Conservation (phyloP, 805 yeast genomes). For the Ogataea saltuana region DNA sequence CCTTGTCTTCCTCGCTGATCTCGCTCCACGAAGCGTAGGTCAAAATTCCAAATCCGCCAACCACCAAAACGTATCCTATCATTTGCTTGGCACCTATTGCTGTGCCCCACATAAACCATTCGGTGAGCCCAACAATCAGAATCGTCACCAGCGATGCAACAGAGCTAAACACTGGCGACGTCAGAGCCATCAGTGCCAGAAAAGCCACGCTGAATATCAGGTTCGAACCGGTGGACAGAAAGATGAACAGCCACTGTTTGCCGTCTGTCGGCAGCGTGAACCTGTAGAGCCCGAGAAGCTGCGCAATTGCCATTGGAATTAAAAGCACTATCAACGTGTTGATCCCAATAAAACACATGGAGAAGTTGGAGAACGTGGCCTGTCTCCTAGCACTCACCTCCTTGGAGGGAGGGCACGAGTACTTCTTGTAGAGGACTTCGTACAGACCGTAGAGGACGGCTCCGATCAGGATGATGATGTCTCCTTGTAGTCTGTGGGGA, state of each 20-base stretch:
- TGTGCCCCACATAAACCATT: conserved; percentile 66
- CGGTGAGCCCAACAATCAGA: conserved; percentile 74
- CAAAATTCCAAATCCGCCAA: conserved; percentile 67
- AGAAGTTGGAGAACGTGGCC: conserved; percentile 76
- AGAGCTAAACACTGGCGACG: conserved; percentile 80
- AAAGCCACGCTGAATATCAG: conserved; percentile 70
- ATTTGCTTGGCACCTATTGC: conserved; percentile 56
- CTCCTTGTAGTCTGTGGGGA: conserved; percentile 68
- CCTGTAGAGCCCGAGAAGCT: conserved; percentile 55
- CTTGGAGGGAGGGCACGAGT: conserved; percentile 70
- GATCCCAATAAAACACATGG: conserved; percentile 67
- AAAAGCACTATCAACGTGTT: conserved; percentile 54
- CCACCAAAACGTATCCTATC: conserved; percentile 67
- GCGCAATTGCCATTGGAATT: conserved; percentile 47
- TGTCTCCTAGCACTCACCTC: conserved; percentile 64
- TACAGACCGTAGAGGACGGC: conserved; percentile 79
- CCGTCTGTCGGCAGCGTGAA: conserved; percentile 53
- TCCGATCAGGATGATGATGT: conserved; percentile 67
- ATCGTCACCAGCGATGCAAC: conserved; percentile 66
- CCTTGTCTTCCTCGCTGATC: conserved; percentile 44
- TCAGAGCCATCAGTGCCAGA: conserved; percentile 75
- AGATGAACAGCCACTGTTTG: conserved; percentile 45
- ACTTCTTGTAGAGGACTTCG: conserved; percentile 78
- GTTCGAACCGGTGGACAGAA: conserved; percentile 60
- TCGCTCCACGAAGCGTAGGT: conserved; percentile 68